Evolutionary conservation across 2,329 filamentous ascomycete species (phyloP), one percentile per base, ranked within the genome.

Genomic region (Monosporascus ibericus): DNA sequence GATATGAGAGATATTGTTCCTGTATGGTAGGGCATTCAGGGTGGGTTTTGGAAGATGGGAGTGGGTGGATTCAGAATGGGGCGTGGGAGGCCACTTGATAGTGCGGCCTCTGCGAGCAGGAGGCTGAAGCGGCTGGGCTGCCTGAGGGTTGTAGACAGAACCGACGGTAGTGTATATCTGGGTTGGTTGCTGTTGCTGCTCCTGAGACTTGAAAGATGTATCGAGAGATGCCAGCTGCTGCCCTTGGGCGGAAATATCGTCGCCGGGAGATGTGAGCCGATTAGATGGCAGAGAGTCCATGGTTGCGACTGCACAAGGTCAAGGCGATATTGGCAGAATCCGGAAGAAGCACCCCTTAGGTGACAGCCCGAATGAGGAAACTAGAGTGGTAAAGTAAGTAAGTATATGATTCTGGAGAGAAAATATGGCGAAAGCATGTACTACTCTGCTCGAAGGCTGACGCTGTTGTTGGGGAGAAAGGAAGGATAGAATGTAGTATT

Each of bases 101-200:
- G 71, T 69, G 49, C 79, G 75, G 17, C 75, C 75, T 56, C 77
- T 75, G 51, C 79, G 75, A 52, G 74, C 65, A 34, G 79, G 79
- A 44, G 79, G 72, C 55, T 80, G 77, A 25, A 81, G 67, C 15
- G 75, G 75, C 42, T 72, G 69, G 15, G 70, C 63, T 15, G 70
- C 65, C 53, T 70, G 70, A 3, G 78, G 76, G 36, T 78, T 77
- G 65, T 78, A 81, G 47, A 79, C 69, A 4, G 79, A 80, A n/a
- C 79, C 79, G 22, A 79, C 79, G 7, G 79, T 81, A 17, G 78
- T 81, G 60, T 80, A 82, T 55, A 72, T 71, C 51, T 68, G 52
- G 54, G 52, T 58, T 5, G 52, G 42, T 48, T 55, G 51, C 14
- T 50, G 50, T 22, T 49, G 36, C 24, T 46, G 51, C 42, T 47